Evolutionary conservation across 106 monocot species (phyloP), one percentile per base, ranked within the genome.

Genomic region (Narthecium ossifragum): DNA sequence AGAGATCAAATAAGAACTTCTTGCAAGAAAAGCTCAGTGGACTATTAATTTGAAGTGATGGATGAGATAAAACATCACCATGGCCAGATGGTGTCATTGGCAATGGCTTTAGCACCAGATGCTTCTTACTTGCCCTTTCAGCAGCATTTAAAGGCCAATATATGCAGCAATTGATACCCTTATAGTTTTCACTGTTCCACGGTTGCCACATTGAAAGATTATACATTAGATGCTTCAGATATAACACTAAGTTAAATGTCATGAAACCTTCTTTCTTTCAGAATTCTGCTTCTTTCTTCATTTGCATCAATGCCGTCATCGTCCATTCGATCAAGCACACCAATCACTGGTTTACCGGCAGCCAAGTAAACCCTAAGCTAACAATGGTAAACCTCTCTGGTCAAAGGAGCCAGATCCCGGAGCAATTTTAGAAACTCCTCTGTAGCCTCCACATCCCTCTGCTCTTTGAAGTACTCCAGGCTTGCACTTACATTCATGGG

Each of bases 361-460:
- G 11, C 6, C 22, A 53, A 0, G 38, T 76, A 76, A 51, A 53
- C 50, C 26, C 20, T 25, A 20, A 64, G 25, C 36, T 70, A 53
- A 4, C 5, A 13, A 17, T 57, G 7, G 45, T 76, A 64, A 43
- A 65, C 34, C 32, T 70, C 76, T 31, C 6, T 32, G n/a, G 61
- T 67, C 54, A 77, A 54, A 38, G 56, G 54, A 40, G 13, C 62
- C 10, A 47, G 30, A 38, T 5, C 8, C 14, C 4, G 18, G 1
- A 72, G 48, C 40, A 62, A 51, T 8, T 30, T 55, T 20, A 67
- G 56, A 43, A 72, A 56, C 25, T 66, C 66, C 39, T 71, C 66
- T 40, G 71, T 71, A 55, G 13, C 77, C 50, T 71, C 71, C 3
- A 72, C 77, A 67, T 72, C 71, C 60, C 41, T 57, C 32, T 72